Base-by-base conservation (phyloP, 2,329 filamentous ascomycete genomes). In the Emericellopsis cladophorae region DNA sequence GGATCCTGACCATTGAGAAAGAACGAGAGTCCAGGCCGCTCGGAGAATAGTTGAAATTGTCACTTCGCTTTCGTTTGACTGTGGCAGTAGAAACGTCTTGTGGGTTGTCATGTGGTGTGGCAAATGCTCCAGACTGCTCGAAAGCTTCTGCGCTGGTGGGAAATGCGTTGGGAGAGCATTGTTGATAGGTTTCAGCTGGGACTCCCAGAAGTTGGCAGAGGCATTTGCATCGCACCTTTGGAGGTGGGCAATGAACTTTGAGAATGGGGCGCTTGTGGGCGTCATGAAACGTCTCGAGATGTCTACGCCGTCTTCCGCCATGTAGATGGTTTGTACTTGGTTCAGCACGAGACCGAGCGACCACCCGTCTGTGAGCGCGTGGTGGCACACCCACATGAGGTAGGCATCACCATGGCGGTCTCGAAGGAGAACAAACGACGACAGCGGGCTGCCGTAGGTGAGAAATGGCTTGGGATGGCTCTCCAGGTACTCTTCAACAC, bases 331-430 rank as follows among this genome's bases (percentile, higher is more conserved):
- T n/a, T n/a, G 36, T 4, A 42, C n/a, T 8, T 23, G 21, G 16
- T 49, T 44, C 31, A 37, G 40, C 7, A 43, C 23, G 5, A 43
- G 11, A n/a, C 31, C 33, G 11, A 40, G 26, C 3, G 37, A 41
- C 40, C 42, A 49, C 18, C 45, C 49, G 36, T 51, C 49, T 23
- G 48, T 50, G 7, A 47, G n/a, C 12, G 47, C 40, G 33, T 51
- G 49, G 23, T 51, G 49, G 8, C 37, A 33, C 3, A 44, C 44
- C 33, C 45, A 49, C 7, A 46, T 41, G 7, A 50, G 41, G 21
- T 32, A 47, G 11, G 15, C 15, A n/a, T 33, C 15, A 5, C 31
- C 34, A 21, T 14, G 18, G 18, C 18, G 18, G 18, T 21, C 18
- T 21, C 18, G 18, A 21, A 21, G 18, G 18, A 21, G 18, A 21